Conservation (phyloP, 139 green algal species). For the Astrephomene gubernaculifera region DNA sequence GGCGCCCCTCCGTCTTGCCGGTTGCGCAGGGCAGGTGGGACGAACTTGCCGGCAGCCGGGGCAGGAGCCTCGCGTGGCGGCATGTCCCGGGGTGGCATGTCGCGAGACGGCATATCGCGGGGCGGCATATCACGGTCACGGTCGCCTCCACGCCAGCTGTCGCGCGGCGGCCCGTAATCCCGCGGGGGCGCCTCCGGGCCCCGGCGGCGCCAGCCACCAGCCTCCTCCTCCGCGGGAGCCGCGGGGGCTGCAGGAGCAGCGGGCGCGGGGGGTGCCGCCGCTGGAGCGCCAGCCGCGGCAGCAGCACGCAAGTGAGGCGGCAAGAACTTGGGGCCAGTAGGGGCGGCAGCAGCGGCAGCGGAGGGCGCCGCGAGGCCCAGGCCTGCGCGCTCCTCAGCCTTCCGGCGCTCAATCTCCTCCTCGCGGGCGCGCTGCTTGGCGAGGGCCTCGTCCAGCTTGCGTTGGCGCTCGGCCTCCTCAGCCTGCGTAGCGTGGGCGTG, state of each 20-base stretch:
- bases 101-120: neutral
- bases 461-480: conserved; percentile 68
- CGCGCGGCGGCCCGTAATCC: conserved; percentile 4
- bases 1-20: conserved; percentile 11
- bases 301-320: conserved; percentile 24
- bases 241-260: neutral
- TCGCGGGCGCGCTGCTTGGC: conserved; percentile 63
- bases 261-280: neutral
- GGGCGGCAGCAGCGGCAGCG: neutral
- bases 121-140: conserved; percentile 28
- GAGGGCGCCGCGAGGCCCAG: conserved; percentile 1
- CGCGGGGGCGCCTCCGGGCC: conserved; percentile 10
- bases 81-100: conserved; percentile 16
- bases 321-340: conserved; percentile 18
- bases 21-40: conserved; percentile 43
- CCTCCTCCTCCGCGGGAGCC: neutral
- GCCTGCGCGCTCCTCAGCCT: conserved; percentile 53
- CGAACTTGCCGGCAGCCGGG: conserved; percentile 36
- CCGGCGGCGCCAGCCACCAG: conserved; percentile 34
- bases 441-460: conserved; percentile 65
- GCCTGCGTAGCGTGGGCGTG: too few species aligned
- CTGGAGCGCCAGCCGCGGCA: neutral
- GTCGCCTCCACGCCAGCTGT: neutral
- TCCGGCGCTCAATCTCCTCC: conserved; percentile 72
- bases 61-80: conserved; percentile 21